Evolutionary conservation across 1,284 basidiomycete species (phyloP).

Genomic region (Ceratobasidium sp.): DNA sequence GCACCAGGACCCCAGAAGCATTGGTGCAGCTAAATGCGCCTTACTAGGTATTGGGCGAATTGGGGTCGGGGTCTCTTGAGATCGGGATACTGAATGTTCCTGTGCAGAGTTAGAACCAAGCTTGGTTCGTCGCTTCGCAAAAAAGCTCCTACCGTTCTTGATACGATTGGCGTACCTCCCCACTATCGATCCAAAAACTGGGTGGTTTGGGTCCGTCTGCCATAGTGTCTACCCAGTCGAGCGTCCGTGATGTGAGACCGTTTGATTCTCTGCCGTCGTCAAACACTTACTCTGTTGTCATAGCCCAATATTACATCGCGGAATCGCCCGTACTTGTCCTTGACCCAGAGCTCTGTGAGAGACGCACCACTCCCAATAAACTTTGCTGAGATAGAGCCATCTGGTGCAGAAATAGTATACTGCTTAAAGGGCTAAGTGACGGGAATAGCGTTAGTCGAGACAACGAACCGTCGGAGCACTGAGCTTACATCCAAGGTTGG

Average conservation of each 20-base stretch:
- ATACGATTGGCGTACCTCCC: conserved; percentile 62
- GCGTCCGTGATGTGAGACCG: not conserved
- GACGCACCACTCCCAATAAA: conserved; percentile 36
- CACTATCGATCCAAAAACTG: conserved; percentile 20
- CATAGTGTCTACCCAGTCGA: conserved; percentile 20
- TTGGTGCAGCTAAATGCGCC: not conserved
- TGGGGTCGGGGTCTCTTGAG: conserved; percentile 60
- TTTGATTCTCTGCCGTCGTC: not conserved
- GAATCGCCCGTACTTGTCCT: conserved; percentile 19
- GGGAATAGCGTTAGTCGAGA: not conserved
- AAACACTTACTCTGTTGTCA: conserved; percentile 13
- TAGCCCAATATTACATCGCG: conserved; percentile 24
- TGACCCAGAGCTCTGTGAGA: conserved; percentile 39
- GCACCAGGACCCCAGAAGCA: not conserved
- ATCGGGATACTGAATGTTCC: conserved; percentile 64
- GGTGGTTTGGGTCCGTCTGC: conserved; percentile 37
- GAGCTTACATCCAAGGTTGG: not conserved
- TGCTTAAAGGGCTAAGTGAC: conserved; percentile 25
- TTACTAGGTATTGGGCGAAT: conserved; percentile 55
- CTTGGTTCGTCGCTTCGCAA: not conserved
- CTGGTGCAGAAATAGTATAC: conserved; percentile 18
- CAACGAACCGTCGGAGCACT: too few species aligned
- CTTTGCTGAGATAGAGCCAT: conserved; percentile 30
- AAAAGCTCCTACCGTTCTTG: conserved; percentile 53
- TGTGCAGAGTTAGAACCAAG: not conserved